These are phyloP conservation scores for Berkeleyomyces rouxiae DNA, from an alignment of 2,329 filamentous ascomycete genomes.

Conservation along the genomic window DNA sequence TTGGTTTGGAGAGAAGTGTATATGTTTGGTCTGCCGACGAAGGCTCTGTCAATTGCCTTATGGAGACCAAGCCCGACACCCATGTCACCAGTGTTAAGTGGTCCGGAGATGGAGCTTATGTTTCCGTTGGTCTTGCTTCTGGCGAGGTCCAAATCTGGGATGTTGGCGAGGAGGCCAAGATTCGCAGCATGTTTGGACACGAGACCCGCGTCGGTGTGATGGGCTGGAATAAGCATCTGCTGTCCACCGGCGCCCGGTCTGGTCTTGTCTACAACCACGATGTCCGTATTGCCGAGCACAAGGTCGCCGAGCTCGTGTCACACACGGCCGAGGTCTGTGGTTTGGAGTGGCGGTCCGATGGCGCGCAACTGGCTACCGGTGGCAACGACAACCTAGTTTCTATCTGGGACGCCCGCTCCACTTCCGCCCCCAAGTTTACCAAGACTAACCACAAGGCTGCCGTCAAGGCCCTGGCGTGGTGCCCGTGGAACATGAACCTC, in stretches of 20 bases:
- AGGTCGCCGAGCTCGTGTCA: constrained; percentile 88
- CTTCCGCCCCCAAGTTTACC: constrained; percentile 91
- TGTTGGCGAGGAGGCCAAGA: constrained; percentile 82
- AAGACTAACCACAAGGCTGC: constrained; percentile 99
- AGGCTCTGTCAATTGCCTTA: constrained; percentile 70
- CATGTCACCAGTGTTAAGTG: constrained; percentile 98
- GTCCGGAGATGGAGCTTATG: constrained; percentile 93
- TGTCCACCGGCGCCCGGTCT: constrained; percentile 87
- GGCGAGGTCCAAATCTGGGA: constrained; percentile 99
- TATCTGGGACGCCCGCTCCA: constrained; percentile 93
- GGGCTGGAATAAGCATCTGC: constrained; percentile 97
- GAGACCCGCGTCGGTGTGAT: constrained; percentile 93
- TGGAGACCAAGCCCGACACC: constrained; percentile 78
- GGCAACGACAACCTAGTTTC: constrained; percentile 98
- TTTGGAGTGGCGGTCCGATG: constrained; percentile 92
- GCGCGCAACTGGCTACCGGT: constrained; percentile 89
- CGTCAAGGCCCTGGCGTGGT: constrained; percentile 96
- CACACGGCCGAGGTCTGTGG: constrained; percentile 97
- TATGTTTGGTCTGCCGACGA: constrained; percentile 98
- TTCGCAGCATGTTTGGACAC: constrained; percentile 96
- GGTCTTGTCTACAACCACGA: constrained; percentile 98
- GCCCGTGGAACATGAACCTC: constrained; percentile 95
- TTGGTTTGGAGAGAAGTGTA: constrained; percentile 89
- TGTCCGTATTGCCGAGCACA: constrained; percentile 93
- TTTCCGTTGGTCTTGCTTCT: constrained; percentile 83